Conservation (phyloP, 441 rosid species). For the Populus hybrid region DNA sequence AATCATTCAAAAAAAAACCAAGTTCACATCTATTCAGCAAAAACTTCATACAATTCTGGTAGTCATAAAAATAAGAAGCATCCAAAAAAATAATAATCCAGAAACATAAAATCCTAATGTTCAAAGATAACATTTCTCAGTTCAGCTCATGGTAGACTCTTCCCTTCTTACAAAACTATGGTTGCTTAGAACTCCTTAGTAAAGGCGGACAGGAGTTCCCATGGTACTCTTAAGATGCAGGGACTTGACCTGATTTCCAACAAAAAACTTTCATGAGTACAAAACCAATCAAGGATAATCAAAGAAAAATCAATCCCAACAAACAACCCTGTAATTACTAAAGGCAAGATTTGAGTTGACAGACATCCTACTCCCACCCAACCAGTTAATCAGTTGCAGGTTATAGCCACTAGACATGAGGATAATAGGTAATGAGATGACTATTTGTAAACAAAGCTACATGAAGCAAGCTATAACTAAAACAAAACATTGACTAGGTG, state of each 20-base stretch:
- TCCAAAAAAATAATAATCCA: too few species aligned
- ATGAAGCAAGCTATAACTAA: neutral
- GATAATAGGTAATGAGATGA: neutral
- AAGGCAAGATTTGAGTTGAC: neutral
- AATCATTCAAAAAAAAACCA: neutral
- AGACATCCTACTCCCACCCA: too few species aligned
- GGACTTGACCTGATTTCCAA: conserved; percentile 67
- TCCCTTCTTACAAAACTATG: neutral
- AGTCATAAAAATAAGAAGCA: neutral
- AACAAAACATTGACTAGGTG: neutral
- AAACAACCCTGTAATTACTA: too few species aligned
- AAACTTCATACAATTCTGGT: neutral
- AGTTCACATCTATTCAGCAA: neutral
- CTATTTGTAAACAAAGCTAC: neutral
- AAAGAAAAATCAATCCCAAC: neutral
- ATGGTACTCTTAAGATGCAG: conserved; percentile 87
- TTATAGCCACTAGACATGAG: neutral
- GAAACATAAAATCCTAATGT: neutral
- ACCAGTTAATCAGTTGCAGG: neutral
- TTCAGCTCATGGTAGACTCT: neutral
- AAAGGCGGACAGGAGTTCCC: conserved; percentile 76
- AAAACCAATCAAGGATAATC: neutral
- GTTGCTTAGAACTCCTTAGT: conserved; percentile 27
- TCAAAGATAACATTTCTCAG: neutral
- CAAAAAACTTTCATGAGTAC: neutral